Conservation (phyloP, 2,329 filamentous ascomycete genomes). For the Hymenoscyphus linearis region DNA sequence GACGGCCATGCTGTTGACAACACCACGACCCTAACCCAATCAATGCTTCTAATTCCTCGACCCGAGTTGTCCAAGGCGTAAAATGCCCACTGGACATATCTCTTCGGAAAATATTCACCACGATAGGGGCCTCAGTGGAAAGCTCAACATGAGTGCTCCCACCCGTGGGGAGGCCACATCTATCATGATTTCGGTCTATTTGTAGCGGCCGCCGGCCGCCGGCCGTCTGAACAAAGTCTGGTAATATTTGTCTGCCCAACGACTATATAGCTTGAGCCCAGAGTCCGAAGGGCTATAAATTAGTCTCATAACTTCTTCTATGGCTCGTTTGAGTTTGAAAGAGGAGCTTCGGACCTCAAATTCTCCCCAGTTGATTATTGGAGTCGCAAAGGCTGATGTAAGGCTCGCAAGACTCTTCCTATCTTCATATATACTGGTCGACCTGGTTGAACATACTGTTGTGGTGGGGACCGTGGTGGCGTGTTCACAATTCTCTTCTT, state of each 20-base stretch:
- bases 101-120: background rate
- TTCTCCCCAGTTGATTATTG: background rate
- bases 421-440: background rate
- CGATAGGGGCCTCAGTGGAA: background rate
- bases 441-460: background rate
- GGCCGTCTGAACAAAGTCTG: no score
- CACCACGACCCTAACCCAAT: background rate
- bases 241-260: background rate
- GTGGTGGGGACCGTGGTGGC: no score
- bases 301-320: background rate
- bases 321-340: background rate
- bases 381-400: background rate
- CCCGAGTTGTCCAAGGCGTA: background rate
- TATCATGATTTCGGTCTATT: no score
- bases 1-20: background rate
- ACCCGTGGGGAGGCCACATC: no score
- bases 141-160: no score
- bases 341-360: background rate
- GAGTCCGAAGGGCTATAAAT: background rate
- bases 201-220: no score
- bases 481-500: no score
- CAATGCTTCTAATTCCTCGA: background rate
- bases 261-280: background rate
- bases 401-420: background rate
- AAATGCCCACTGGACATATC: background rate